Base-by-base conservation (phyloP, 2,329 filamentous ascomycete species). In the Scedosporium aurantiacum region DNA sequence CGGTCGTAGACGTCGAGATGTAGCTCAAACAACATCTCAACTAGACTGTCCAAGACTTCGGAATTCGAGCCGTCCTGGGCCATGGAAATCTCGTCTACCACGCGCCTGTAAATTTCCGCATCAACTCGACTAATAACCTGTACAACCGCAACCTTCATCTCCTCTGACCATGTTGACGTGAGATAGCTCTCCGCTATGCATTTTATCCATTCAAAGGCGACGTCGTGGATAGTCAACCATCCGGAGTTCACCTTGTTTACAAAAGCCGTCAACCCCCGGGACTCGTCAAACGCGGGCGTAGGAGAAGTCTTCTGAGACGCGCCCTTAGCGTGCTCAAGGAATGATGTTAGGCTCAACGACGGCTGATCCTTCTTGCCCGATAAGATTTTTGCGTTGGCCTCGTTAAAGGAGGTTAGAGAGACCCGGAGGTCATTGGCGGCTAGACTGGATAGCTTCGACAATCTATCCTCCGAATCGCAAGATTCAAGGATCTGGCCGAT, bases 321-420 rank as follows among this genome's bases (percentile, higher is more conserved):
- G 0, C 80, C 74, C 65, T 85, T 86, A 1, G 83, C 80, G 66
- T 87, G 82, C 65, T 87, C 84, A 3, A 87, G 75, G 65, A 87
- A 87, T 3, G 82, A 83, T 1, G 80, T 83, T 16, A 85, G 74
- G 7, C 82, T 82, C 32, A 82, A 72, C 10, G 77, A 76, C 0
- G 79, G 74, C 23, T 76, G 73, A 55, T 82, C 79, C 61, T 79
- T 79, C 64, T 83, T 83, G 63, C 74, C 79, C 12, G 84, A 70
- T 10, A 85, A 69, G 4, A 81, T 73, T 63, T 76, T 78, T 0
- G 80, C 80, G 5, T 75, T 75, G n/a, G 82, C 79, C 61, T 83
- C 79, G 50, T 76, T 78, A 64, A 82, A 84, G 3, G 75, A 71
- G 1, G 74, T 68, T n/a, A 85, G 71, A 5, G 76, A 74, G 23